Percentiles rank a stretch among this genome's conserved stretches.
These are phyloP conservation scores for Favolaschia claudopus DNA, from an alignment of 768 basidiomycete genomes.

Conservation along the genomic window DNA sequence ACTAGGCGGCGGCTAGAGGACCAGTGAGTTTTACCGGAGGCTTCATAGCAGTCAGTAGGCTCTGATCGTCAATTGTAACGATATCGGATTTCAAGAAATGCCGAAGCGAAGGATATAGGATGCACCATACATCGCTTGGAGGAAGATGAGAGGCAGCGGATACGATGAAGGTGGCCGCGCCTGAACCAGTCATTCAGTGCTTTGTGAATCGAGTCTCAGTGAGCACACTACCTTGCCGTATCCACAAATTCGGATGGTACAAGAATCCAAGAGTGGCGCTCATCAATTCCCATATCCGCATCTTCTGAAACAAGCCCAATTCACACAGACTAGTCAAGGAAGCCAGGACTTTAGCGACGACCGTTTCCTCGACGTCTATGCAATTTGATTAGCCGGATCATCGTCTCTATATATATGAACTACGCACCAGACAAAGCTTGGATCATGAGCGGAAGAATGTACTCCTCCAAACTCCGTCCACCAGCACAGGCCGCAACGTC, in stretches of 20 bases:
- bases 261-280: conserved; percentile 87
- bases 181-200: conserved; percentile 47
- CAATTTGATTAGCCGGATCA: conserved; percentile 9
- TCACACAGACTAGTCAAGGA: conserved; percentile 90
- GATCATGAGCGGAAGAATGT: conserved; percentile 95
- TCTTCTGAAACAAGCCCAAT: conserved; percentile 89
- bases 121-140: conserved; percentile 94
- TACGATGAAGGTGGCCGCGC: conserved; percentile 87
- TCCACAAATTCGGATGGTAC: conserved; percentile 96
- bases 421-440: conserved; percentile 89
- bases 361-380: conserved; percentile 93
- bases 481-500: conserved; percentile 96
- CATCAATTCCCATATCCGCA: conserved; percentile 98
- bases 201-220: neutral
- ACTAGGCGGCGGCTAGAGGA: neutral
- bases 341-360: conserved; percentile 88
- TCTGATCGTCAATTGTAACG: conserved; percentile 72
- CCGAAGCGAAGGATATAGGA: conserved; percentile 89
- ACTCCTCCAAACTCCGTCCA: conserved; percentile 90
- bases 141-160: conserved; percentile 86
- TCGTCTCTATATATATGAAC: neutral
- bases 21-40: conserved; percentile 65
- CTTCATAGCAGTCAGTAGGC: conserved; percentile 78
- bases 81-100: conserved; percentile 89
- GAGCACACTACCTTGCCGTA: conserved; percentile 75